Evolutionary conservation across 2,329 filamentous ascomycete genomes (phyloP), one percentile per base, ranked within the genome.

Genomic region (Colletotrichum tabaci): DNA sequence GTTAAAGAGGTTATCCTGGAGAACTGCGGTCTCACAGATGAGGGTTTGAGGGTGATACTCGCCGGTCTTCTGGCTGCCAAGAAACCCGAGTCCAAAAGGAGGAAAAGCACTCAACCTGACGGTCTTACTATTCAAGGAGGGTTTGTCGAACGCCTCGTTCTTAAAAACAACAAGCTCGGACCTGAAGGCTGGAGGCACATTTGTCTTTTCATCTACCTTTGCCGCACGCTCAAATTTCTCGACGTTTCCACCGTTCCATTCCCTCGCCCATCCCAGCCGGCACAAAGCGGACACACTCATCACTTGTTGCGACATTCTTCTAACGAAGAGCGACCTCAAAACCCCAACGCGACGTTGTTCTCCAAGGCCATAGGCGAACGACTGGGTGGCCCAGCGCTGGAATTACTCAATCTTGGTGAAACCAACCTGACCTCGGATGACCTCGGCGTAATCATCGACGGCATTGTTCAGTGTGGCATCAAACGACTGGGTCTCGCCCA

Each of bases 131-230:
- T 86, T 2, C 87, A 89, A 62, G 89, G 90, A 58, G 95, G 95
- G 18, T 90, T 97, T 1, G 90, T 98, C 5, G 95, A 98, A 83
- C 93, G 94, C 73, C 84, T 99, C 8, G 93, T 94, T 2, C 83
- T 99, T 52, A 98, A 97, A 82, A 94, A 97, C 82, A 98, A 98
- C 79, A 96, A 95, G 77, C 92, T 98, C 71, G 93, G 94, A 0
- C 86, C 87, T 0, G 93, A 97, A 74, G 96, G 96, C 18, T 99
- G 96, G 96, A 95, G 92, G 77, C 91, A 98, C 79, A 91, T 98
- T 68, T 93, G 92, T 50, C 85, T 98, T 8, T 99, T 98, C 79
- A 87, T 98, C 63, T 94, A 98, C 82, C 92, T 98, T 85, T 98
- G 94, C 76, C 92, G 91, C 73, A 95, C 95, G 1, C 86, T 99